These are phyloP conservation scores for Dictyostelium citrinum DNA, from an alignment of 78 protist genomes.

Conservation along the genomic window DNA sequence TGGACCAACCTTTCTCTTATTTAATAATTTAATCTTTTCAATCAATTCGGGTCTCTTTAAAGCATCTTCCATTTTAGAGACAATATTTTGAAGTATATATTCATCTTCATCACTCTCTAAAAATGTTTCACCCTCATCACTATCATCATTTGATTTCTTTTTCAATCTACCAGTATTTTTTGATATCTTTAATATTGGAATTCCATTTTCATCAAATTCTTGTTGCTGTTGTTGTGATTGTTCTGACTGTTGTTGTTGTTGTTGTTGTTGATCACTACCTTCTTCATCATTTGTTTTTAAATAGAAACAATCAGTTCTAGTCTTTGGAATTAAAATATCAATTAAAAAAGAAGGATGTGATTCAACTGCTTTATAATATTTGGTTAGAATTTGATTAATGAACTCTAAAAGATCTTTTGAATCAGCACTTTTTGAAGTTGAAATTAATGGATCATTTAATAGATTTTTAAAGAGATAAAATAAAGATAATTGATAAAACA, in stretches of 20 bases:
- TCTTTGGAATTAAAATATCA: background rate
- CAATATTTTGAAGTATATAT: background rate
- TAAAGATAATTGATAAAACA: conserved; percentile 27
- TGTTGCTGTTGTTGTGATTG: background rate
- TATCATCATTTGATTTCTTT: background rate
- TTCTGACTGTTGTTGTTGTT: background rate
- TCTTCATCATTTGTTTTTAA: background rate
- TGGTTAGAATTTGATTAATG: background rate
- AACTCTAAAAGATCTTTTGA: background rate
- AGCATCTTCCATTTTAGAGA: background rate
- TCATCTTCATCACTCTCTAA: conserved; percentile 3
- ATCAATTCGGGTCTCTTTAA: background rate
- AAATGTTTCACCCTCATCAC: background rate
- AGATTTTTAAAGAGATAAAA: conserved; percentile 42
- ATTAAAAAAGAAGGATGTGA: background rate
- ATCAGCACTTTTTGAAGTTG: background rate
- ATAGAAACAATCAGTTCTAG: background rate
- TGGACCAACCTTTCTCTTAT: background rate
- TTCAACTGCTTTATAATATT: conserved; percentile 8
- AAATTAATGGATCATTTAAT: conserved; percentile 7
- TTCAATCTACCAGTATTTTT: background rate
- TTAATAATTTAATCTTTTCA: background rate
- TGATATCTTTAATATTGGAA: background rate
- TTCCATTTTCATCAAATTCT: background rate
- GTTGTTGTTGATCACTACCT: background rate